Conservation (phyloP, 78 protist genomes). For the Dictyostelium brefeldianum region DNA sequence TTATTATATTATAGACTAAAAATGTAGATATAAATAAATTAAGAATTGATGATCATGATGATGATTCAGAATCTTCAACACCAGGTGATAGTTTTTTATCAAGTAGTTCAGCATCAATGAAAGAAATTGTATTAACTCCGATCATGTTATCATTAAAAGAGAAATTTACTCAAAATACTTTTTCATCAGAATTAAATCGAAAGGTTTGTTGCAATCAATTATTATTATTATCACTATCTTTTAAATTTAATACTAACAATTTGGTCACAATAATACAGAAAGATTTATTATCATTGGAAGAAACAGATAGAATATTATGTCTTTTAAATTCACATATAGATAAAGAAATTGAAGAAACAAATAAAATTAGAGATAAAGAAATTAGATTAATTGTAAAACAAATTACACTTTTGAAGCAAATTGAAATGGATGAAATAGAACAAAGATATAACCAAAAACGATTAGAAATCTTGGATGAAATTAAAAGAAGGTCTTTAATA, state of each 20-base stretch:
- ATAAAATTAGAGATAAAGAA: constrained; percentile 14
- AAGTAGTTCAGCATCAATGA: neutral
- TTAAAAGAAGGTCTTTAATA: constrained; percentile 21
- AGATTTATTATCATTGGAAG: constrained; percentile 74
- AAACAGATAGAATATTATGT: constrained; percentile 33
- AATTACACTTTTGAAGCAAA: constrained; percentile 15
- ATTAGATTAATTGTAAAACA: constrained; percentile 39
- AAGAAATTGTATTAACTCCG: constrained; percentile 43
- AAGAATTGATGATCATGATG: constrained; percentile 24
- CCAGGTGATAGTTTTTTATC: neutral
- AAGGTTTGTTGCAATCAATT: neutral
- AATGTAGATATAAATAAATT: constrained; percentile 72
- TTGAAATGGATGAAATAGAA: constrained; percentile 25
- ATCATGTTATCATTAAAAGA: constrained; percentile 63
- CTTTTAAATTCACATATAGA: constrained; percentile 30
- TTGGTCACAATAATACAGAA: too few species aligned
- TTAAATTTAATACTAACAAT: too few species aligned
- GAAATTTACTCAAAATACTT: constrained; percentile 32
- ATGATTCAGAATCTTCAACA: constrained; percentile 43
- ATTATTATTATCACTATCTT: neutral
- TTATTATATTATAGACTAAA: constrained; percentile 2
- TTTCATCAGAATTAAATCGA: constrained; percentile 46
- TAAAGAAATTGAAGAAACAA: constrained; percentile 30
- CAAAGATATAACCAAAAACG: constrained; percentile 18
- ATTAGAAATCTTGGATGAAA: constrained; percentile 47